Conservation (phyloP, 202 grass and related monocot species). For the Bolboschoenoplectus hybrid region DNA sequence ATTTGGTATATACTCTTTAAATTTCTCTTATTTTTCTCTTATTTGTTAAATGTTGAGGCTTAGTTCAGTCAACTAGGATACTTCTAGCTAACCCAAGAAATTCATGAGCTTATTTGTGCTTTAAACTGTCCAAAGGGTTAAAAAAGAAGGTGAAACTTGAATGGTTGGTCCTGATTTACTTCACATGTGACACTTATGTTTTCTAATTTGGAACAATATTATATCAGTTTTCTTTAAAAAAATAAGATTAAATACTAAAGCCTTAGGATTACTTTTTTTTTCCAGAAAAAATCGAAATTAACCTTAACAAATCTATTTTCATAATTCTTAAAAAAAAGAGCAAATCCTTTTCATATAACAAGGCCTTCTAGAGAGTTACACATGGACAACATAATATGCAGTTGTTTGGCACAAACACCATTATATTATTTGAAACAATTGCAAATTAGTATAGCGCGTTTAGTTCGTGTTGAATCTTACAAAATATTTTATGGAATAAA, state of each 20-base stretch:
- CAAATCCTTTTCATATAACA: not conserved
- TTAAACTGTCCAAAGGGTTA: not conserved
- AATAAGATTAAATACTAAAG: no score
- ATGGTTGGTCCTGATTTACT: not conserved
- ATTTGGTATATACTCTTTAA: not conserved
- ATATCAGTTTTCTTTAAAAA: no score
- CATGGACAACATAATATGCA: not conserved
- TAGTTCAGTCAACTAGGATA: not conserved
- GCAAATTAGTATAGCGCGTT: not conserved
- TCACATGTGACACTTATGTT: not conserved
- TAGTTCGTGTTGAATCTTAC: not conserved
- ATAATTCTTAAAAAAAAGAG: not conserved
- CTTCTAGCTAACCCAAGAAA: not conserved
- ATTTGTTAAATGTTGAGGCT: not conserved
- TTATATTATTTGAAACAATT: not conserved
- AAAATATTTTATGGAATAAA: not conserved
- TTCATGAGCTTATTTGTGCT: no score
- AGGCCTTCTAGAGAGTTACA: slow-evolving; percentile 5
- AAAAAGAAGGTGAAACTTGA: not conserved
- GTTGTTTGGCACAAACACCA: not conserved
- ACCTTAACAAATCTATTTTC: not conserved
- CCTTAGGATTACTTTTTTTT: no score
- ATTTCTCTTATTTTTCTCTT: not conserved
- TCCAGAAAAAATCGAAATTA: no score
- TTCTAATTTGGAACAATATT: no score